phyloP scores from a whole-genome alignment of 116 monocot species.

The Phalaenopsis hybrid region DNA sequence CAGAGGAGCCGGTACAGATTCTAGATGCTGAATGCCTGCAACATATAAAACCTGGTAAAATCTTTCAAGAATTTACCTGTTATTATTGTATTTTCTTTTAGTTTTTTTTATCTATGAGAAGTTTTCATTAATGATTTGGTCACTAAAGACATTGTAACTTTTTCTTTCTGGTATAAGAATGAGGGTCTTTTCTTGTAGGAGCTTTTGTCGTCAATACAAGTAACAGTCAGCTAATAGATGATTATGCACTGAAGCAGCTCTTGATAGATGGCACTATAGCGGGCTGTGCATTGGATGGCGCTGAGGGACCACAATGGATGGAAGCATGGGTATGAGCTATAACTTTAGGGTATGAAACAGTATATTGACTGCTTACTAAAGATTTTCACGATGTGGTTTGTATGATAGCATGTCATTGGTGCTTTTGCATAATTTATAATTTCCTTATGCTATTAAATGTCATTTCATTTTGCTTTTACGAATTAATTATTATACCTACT shows the following conservation, averaged over 20 bases:
- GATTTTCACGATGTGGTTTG: not conserved
- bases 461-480: not conserved
- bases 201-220: constrained; percentile 95
- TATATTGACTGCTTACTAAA: not conserved
- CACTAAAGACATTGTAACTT: not conserved
- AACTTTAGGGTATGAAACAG: constrained; percentile 38
- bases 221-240: constrained; percentile 92
- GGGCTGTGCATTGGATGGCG: constrained; percentile 98
- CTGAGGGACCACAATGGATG: constrained; percentile 99
- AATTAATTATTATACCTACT: not conserved
- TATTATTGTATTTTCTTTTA: not conserved
- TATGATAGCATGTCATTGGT: not conserved
- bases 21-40: constrained; percentile 80
- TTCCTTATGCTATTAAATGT: not conserved
- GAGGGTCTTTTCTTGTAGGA: constrained; percentile 36
- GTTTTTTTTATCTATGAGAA: not conserved
- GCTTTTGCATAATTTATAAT: not conserved
- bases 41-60: constrained; percentile 90
- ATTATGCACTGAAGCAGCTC: constrained; percentile 89
- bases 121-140: not conserved
- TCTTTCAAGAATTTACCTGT: not conserved
- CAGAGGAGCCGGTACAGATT: constrained; percentile 81
- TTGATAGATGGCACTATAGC: constrained; percentile 93
- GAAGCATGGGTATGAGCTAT: constrained; percentile 98
- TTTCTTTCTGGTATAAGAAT: not conserved